phyloP scores from a whole-genome alignment of 2,329 filamentous ascomycete species.

The Geoglossum cookeanum region DNA sequence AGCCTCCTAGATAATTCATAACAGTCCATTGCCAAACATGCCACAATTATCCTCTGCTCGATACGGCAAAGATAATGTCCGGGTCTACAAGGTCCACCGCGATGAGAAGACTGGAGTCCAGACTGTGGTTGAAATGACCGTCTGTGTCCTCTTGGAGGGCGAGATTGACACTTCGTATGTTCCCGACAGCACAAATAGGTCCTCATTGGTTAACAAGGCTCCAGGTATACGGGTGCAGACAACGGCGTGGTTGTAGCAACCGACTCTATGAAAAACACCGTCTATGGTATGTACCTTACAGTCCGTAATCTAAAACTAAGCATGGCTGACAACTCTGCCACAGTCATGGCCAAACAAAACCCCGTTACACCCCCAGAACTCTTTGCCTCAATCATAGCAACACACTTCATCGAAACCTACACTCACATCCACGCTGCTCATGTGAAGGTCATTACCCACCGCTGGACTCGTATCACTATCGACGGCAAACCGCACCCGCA shows the following conservation, averaged over 20 bases:
- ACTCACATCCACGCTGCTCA: conserved; percentile 72
- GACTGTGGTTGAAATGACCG: conserved; percentile 84
- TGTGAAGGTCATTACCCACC: conserved; percentile 63
- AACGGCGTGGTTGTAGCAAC: conserved; percentile 92
- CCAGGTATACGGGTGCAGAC: conserved; percentile 77
- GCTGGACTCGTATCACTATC: conserved; percentile 77
- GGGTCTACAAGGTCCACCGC: conserved; percentile 83
- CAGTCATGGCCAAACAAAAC: conserved; percentile 76
- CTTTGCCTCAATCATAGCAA: conserved; percentile 65
- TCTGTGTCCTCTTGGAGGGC: conserved; percentile 81
- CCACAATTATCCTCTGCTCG: conserved; percentile 1
- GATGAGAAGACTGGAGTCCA: conserved; percentile 60
- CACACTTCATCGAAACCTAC: conserved; percentile 80
- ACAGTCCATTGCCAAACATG: neutral
- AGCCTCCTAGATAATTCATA: neutral
- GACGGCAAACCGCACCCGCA: conserved; percentile 86
- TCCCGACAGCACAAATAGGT: conserved; percentile 4
- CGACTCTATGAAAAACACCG: conserved; percentile 95
- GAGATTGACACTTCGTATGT: conserved; percentile 66
- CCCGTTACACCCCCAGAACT: conserved; percentile 85
- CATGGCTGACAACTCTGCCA: conserved; percentile 33
- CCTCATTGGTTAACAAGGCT: conserved; percentile 10
- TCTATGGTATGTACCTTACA: conserved; percentile 17
- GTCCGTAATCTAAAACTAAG: neutral
- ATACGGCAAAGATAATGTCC: conserved; percentile 69